Base-by-base conservation (phyloP, 106 monocot species). In the Hemerocallis citrina region DNA sequence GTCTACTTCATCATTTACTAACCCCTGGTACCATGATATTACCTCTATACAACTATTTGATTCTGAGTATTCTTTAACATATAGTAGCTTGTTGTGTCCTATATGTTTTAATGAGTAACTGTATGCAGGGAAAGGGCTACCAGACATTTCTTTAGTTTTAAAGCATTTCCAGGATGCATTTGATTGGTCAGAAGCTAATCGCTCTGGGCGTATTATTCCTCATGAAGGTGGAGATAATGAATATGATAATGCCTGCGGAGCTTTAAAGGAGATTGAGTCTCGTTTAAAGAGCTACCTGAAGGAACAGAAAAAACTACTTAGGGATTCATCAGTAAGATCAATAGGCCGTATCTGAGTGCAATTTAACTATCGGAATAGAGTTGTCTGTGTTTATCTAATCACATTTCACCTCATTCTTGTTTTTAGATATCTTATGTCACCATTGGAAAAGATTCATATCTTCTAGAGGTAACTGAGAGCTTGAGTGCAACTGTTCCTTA, bases 121-220 rank as follows among this genome's bases (percentile, higher is more conserved):
- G 17, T 40, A 8, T 71, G 59, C 72, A 96, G 95, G 95, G 36
- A 81, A 76, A 80, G 81, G 84, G 24, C 46, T 96, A 17, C 95
- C 86, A 25, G 78, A 91, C 29, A 30, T 85, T 30, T 62, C 60
- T 27, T 73, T 72, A 56, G 14, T 82, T 30, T 25, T 98, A 59
- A 81, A 77, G 46, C 74, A 84, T 62, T 98, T 98, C 46, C 71
- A 69, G 72, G 84, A 85, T 66, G 86, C 96, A 44, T 98, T 98
- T 91, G 81, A 98, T 77, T 98, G 96, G 96, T 76, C 77, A 47
- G 91, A 98, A 70, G 96, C 87, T 67, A 81, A 87, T 42, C 14
- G 55, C 4, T 76, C 67, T 19, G 90, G 96, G 35, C 84, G 87
- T 34, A 88, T 98, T 68, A 74, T 91, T 63, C 96, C 96, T 35